Base-by-base conservation (phyloP, 2,329 filamentous ascomycete species). In the Calonectria pteridis region DNA sequence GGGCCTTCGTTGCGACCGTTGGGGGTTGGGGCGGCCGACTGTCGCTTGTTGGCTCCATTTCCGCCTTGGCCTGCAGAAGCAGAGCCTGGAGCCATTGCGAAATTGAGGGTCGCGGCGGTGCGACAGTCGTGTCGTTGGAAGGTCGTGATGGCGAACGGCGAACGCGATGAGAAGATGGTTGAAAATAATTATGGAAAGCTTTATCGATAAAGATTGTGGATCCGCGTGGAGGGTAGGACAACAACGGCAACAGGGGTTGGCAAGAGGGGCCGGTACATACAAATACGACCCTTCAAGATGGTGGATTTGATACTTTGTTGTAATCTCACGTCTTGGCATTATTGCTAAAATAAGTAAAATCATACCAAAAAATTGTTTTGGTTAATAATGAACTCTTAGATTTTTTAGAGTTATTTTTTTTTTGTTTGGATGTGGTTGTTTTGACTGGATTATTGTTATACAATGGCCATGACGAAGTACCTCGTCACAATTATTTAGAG, bases 1-100 rank as follows among this genome's bases (percentile, higher is more conserved):
- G 79, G 70, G 37, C 76, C 77, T 58, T 84, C 81, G 74, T 74
- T 74, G 29, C 79, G 80, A 37, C 68, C 75, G 71, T 78, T 80
- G 70, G 75, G 35, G 10, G 74, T 71, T 49, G 78, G 28, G 13
- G 76, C 35, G 33, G 73, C 77, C 28, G 71, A 76, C 20, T 78
- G 80, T 67, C 82, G 82, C 67, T 83, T 84, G 35, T 72, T 80
- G 58, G 74, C 73, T 3, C 79, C 73, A 43, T 77, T n/a, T 35
- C 75, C 73, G 64, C 78, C 72, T 76, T 81, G 68, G 79, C 80
- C 79, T 72, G 55, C 80, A 74, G 73, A 74, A 64, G 73, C 62
- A 51, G 75, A 77, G 67, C 74, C 81, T 65, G 74, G 79, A 73
- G 76, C 80, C 80, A 81, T 85, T 71, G 74, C 63, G 77, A 77